phyloP scores from a whole-genome alignment of 2,329 filamentous ascomycete species.

The Chaetomiaceae sp. region DNA sequence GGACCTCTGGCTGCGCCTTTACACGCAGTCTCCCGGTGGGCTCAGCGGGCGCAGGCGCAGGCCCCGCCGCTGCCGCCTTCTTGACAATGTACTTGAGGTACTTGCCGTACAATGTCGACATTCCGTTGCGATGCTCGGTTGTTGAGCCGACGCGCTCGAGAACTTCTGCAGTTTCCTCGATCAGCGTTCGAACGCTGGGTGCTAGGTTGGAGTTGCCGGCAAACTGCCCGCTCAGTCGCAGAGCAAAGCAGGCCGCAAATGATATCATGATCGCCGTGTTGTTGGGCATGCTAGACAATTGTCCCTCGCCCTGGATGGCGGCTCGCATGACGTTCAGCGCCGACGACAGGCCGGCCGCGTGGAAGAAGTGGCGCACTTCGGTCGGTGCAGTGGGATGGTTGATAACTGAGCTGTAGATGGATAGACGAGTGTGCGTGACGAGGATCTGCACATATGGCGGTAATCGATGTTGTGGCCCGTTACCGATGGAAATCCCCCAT shows the following conservation, averaged over 20 bases:
- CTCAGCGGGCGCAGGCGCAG: constrained; percentile 14
- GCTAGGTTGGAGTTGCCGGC: constrained; percentile 54
- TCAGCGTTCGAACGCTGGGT: constrained; percentile 58
- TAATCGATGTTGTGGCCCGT: constrained; percentile 47
- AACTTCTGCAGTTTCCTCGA: constrained; percentile 64
- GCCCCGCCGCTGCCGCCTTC: constrained; percentile 33
- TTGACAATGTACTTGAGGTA: constrained; percentile 42
- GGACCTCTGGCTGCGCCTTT: constrained; percentile 11
- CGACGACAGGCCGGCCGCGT: constrained; percentile 64
- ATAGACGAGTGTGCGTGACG: constrained; percentile 66
- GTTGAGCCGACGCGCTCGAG: constrained; percentile 63
- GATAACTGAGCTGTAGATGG: constrained; percentile 70
- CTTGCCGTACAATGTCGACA: constrained; percentile 50
- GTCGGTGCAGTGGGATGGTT: constrained; percentile 67
- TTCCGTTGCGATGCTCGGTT: constrained; percentile 61
- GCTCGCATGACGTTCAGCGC: constrained; percentile 71
- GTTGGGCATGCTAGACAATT: constrained; percentile 71
- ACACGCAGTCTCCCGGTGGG: constrained; percentile 15
- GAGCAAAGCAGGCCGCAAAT: constrained; percentile 64
- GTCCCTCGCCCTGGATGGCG: constrained; percentile 65
- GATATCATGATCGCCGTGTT: constrained; percentile 77
- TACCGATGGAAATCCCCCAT: constrained; percentile 55
- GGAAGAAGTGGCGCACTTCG: constrained; percentile 68
- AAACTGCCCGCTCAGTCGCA: constrained; percentile 58
- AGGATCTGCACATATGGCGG: constrained; percentile 73